Percentiles rank a stretch among this genome's conserved stretches.
These are phyloP conservation scores for cucumber (Cucumis sativus) DNA, from an alignment of 306 rosid genomes.

Conservation along the genomic window Cucumber_9930_V3 NC_026658.2:9372501-9373000, in stretches of 20 bases:
- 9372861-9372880: background rate
- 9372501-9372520: background rate
- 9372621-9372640: no score
- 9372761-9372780: background rate
- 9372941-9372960: conserved; percentile 65
- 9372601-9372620: background rate
- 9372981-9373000: background rate
- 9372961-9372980: conserved; percentile 72
- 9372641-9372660: background rate
- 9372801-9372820: no score
- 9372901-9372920: conserved; percentile 90
- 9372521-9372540: background rate
- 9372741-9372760: background rate
- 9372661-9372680: background rate
- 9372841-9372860: background rate
- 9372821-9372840: no score
- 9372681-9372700: background rate
- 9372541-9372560: background rate
- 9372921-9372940: conserved; percentile 84
- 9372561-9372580: background rate
- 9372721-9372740: background rate
- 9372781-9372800: no score
- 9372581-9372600: background rate
- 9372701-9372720: background rate
- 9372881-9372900: conserved; percentile 93